Base-by-base conservation (phyloP, 2,329 filamentous ascomycete species). In the Pseudopithomyces maydicus region DNA sequence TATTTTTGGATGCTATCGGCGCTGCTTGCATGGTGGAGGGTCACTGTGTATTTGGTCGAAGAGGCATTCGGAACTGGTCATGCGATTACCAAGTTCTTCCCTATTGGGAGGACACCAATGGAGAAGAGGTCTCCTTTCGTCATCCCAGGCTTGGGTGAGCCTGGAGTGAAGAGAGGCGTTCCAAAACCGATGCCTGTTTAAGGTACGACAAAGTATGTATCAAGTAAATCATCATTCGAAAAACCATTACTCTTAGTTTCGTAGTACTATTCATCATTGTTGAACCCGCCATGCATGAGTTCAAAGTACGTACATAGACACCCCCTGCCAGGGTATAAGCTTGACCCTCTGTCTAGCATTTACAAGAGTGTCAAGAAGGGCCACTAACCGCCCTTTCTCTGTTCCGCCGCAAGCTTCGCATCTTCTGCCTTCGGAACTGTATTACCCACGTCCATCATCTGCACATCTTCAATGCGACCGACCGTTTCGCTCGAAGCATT, bases 401-500 rank as follows among this genome's bases (percentile, higher is more conserved):
- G 65, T n/a, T 35, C 14, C 17, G 8, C 22, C 33, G 52, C 47
- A 38, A 61, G 35, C 55, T 73, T 69, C 52, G 70, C 64, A 39
- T 72, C 66, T 50, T 66, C 61, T 8, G 59, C 54, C 38, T 43
- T 45, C 19, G 52, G 17, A 26, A 61, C 44, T 23, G 19, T 36
- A 22, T 12, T 5, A 17, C 17, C 36, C 35, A 57, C 39, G 45
- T 71, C 67, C 4, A 12, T 11, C 68, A 71, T 70, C 1, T 45
- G 49, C 10, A 41, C 38, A 41, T 41, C 38, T 15, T 67, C 68
- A 5, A 29, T 8, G 23, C 44, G 56, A 15, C 57, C 64, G n/a
- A 71, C 45, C 2, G 67, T 69, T 23, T 65, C 65, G 22, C 64
- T 68, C 38, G 59, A 64, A 14, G 67, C 66, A 29, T 62, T 67